These are phyloP conservation scores for Fonsecaea erecta DNA, from an alignment of 2,329 filamentous ascomycete species.

Conservation along the genomic window DNA sequence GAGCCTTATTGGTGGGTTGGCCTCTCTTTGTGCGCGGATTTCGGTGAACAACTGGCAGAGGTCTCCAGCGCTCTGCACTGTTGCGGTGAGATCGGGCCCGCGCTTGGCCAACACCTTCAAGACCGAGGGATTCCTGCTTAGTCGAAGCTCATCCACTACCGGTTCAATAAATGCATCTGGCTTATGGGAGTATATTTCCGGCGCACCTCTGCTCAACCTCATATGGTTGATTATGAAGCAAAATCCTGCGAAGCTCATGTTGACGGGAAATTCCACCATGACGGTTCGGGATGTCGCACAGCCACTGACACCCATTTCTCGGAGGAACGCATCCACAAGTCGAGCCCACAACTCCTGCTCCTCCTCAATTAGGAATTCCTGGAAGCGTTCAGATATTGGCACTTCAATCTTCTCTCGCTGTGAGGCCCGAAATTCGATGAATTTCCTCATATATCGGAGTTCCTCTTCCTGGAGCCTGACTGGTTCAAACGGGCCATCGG, in stretches of 20 bases:
- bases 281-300: not conserved
- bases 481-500: conserved; percentile 2
- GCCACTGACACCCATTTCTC: not conserved
- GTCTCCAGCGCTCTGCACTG: not conserved
- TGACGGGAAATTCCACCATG: not conserved
- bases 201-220: conserved; percentile 4
- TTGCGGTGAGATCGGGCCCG: not conserved
- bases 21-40: not conserved
- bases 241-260: not conserved
- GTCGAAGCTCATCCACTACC: not conserved
- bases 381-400: too few relatives aligned
- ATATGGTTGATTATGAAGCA: conserved; percentile 7
- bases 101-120: not conserved
- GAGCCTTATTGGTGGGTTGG: not conserved
- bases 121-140: not conserved
- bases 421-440: too few relatives aligned
- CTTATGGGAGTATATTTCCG: not conserved
- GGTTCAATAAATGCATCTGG: not conserved
- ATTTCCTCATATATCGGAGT: not conserved
- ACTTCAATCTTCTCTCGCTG: too few relatives aligned
- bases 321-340: too few relatives aligned
- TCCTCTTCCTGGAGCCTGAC: not conserved
- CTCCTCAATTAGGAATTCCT: too few relatives aligned
- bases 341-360: too few relatives aligned
- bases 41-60: not conserved